phyloP scores from a whole-genome alignment of 2,329 filamentous ascomycete genomes.

The Pleomassaria siparia region DNA sequence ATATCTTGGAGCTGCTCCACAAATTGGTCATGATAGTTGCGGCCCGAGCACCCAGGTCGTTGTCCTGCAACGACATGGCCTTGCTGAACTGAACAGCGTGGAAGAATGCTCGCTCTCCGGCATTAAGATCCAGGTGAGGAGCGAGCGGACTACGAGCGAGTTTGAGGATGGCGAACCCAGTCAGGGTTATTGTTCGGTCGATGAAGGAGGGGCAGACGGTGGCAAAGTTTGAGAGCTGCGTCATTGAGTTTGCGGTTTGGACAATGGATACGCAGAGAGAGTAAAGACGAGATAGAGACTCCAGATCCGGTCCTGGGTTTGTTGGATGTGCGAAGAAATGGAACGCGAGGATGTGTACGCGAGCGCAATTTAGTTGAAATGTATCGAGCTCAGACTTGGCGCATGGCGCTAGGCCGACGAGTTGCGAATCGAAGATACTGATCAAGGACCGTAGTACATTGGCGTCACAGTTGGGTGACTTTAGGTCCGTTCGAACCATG shows the following conservation, averaged over 20 bases:
- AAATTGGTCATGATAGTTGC: conserved; percentile 38
- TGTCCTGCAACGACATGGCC: conserved; percentile 35
- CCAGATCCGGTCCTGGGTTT: conserved; percentile 26
- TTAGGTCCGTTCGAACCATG: conserved; percentile 37
- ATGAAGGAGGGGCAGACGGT: conserved; percentile 36
- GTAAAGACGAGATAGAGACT: conserved; percentile 33
- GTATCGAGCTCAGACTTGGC: conserved; percentile 36
- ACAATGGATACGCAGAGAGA: conserved; percentile 36
- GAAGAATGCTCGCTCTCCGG: conserved; percentile 38
- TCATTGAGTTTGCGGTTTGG: conserved; percentile 22
- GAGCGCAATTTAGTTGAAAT: conserved; percentile 37
- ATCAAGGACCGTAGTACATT: conserved; percentile 37
- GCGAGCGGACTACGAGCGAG: conserved; percentile 33
- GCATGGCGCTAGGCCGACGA: conserved; percentile 29
- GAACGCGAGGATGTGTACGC: conserved; percentile 39
- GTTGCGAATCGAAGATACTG: conserved; percentile 39
- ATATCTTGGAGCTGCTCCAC: conserved; percentile 37
- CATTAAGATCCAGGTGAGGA: conserved; percentile 33
- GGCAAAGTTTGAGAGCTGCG: conserved; percentile 26
- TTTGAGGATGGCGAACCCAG: conserved; percentile 37
- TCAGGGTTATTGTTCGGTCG: conserved; percentile 35
- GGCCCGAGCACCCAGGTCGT: conserved; percentile 32
- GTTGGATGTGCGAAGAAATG: conserved; percentile 39
- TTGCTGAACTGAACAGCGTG: conserved; percentile 35
- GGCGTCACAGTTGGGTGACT: conserved; percentile 31